Percentiles rank a stretch among this genome's conserved stretches.
Evolutionary conservation across 208 protist genomes (phyloP).

Genomic region (Tritrichomonas musculus): DNA sequence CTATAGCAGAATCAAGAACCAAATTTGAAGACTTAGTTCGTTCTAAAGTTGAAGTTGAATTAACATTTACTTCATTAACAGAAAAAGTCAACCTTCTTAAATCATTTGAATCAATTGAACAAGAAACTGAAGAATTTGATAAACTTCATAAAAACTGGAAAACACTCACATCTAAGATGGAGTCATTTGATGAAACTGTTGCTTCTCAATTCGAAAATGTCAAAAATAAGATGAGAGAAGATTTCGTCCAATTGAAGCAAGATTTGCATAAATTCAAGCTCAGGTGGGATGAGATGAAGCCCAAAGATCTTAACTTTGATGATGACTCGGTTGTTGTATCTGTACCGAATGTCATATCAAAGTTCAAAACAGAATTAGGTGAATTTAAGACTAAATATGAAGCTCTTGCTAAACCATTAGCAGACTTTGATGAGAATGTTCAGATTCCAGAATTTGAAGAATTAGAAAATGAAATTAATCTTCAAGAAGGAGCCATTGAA

Average conservation of each 20-base stretch:
- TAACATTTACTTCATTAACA: neutral
- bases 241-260: neutral
- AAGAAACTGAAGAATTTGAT: conserved; percentile 15
- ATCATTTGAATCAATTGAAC: neutral
- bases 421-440: conserved; percentile 32
- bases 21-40: neutral
- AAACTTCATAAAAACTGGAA: neutral
- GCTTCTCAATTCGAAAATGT: conserved; percentile 31
- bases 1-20: neutral
- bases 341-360: neutral
- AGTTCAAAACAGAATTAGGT: neutral
- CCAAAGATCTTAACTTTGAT: neutral
- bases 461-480: neutral
- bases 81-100: conserved; percentile 1
- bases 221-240: conserved; percentile 23
- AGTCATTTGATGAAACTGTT: neutral
- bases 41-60: conserved; percentile 6
- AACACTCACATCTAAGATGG: neutral
- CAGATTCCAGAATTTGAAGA: neutral
- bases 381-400: neutral
- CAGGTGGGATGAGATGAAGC: conserved; percentile 8
- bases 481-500: neutral
- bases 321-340: conserved; percentile 6
- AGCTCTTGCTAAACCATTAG: neutral
- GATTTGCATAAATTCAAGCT: neutral